Evolutionary conservation across 169 alveolate genomes (phyloP).

Genomic region (Plasmodium ovale): DNA sequence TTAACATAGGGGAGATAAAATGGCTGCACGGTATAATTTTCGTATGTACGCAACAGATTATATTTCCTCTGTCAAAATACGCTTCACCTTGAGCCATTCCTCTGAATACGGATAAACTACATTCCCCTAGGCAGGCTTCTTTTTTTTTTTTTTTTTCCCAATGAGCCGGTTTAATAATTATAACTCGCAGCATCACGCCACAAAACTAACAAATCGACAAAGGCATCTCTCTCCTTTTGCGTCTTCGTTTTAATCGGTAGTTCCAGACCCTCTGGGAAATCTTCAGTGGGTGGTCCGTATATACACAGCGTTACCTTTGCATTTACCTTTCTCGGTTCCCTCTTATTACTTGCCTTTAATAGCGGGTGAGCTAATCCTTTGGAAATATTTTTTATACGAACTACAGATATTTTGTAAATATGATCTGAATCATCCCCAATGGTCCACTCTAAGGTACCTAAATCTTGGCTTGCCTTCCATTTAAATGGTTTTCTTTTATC

Average conservation of each 20-base stretch:
- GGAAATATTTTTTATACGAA: slow-evolving; percentile 91
- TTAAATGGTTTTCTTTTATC: slow-evolving; percentile 78
- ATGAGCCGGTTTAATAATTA: slow-evolving; percentile 88
- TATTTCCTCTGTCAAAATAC: too few relatives aligned
- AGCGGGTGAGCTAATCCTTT: slow-evolving; percentile 91
- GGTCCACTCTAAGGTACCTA: slow-evolving; percentile 91
- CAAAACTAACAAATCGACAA: slow-evolving; percentile 90
- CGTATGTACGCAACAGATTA: too few relatives aligned
- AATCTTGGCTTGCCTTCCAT: slow-evolving; percentile 91
- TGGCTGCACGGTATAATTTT: too few relatives aligned
- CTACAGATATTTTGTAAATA: slow-evolving; percentile 88
- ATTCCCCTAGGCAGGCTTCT: too few relatives aligned
- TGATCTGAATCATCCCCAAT: slow-evolving; percentile 87
- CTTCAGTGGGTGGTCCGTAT: slow-evolving; percentile 93
- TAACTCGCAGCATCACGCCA: slow-evolving; percentile 95
- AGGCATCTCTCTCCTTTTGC: slow-evolving; percentile 90
- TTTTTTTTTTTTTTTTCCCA: too few relatives aligned
- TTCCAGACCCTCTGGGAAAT: slow-evolving; percentile 92
- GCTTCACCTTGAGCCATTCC: too few relatives aligned
- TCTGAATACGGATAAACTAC: too few relatives aligned
- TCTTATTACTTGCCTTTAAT: slow-evolving; percentile 88
- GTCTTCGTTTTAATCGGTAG: slow-evolving; percentile 90
- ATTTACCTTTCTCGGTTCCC: slow-evolving; percentile 90
- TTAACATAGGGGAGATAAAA: too few relatives aligned
- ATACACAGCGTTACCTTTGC: slow-evolving; percentile 86